Base-by-base conservation (phyloP, 2,329 filamentous ascomycete species). In the Colletotrichum acutatum region DNA sequence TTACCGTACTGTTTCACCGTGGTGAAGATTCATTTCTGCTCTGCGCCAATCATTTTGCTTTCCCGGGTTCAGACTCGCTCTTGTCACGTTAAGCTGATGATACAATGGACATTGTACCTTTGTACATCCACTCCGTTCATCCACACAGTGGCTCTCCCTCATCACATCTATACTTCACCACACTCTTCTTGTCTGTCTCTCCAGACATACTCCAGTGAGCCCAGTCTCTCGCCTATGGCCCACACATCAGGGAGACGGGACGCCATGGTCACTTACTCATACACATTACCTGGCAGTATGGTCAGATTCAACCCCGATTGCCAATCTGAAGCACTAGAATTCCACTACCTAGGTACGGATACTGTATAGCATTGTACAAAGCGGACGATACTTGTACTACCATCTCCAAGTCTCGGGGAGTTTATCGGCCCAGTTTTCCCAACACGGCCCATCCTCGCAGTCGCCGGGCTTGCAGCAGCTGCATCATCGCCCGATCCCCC, bases 401-500 rank as follows among this genome's bases (percentile, higher is more conserved):
- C 24, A 22, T 49, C 60, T 62, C 37, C 59, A 30, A 37, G 37
- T n/a, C 28, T 63, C 65, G 64, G 69, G 65, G 19, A 57, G 65
- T 71, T 71, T 71, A 42, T 14, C 49, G 56, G 49, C 28, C 65
- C 69, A 66, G 16, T 54, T 68, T 71, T 46, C 24, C 19, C 58
- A 32, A 28, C 14, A 66, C 28, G 54, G 42, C 64, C 64, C 61
- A 68, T 57, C 68, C 57, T 58, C 49, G 57, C 34, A n/a, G 19
- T 32, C 34, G 14, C 61, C 52, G 56, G 46, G 32, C 61, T 54
- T 28, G 14, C 26, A 37, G 14, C 26, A 30, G 59, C 63, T 58
- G 69, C 65, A 68, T 34, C 69, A 68, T 68, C 65, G 66, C 65
- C 66, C 69, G 65, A 68, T 63, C 59, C 58, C 34, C 34, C 53